Evolutionary conservation across 2,329 filamentous ascomycete species (phyloP), one percentile per base, ranked within the genome.

Genomic region (Orbilia javanica): DNA sequence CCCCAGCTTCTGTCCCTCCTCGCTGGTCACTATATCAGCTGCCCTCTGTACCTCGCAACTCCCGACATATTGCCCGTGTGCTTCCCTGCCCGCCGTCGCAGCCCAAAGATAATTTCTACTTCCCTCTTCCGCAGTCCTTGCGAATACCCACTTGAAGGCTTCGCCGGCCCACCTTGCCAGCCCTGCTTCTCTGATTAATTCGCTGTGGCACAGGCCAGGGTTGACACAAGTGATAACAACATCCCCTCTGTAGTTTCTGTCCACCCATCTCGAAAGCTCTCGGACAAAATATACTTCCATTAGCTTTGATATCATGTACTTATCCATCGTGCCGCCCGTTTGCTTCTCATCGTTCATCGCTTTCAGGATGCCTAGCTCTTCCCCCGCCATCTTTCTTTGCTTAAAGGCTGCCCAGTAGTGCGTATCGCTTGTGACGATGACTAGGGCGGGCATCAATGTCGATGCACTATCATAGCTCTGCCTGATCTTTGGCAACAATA

Each of bases 401-500:
- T 65, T 62, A 20, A 80, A 73, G 22, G 44, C 48, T 5, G 80
- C 39, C 25, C 82, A 81, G 1, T 86, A 82, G 1, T 86, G 79
- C 10, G 83, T 82, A 2, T 85, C 85, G 1, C 83, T 83, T 0
- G 85, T 80, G 0, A 85, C 83, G 63, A 86, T 86, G 3, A 85
- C 82, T 2, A 81, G 15, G 3, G 48, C 29, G 1, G 84, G 84
- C 15, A 85, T 82, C 15, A 82, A 83, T 5, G 80, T 81, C 25
- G 83, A 82, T 11, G 88, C 81, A 11, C 20, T 68, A 22, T 67
- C 42, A 29, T 72, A 78, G 13, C 67, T 72, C 50, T 60, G 31
- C 20, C 63, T 62, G 44, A 78, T 67, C 65, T 86, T 85, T 0
- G 86, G 86, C 0, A 88, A 82, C 10, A 91, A 83, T 1, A 89